Evolutionary conservation across 495 filamentous ascomycete genomes (phyloP), one percentile per base, ranked within the genome.

Genomic region (Penicillium crystallinum): DNA sequence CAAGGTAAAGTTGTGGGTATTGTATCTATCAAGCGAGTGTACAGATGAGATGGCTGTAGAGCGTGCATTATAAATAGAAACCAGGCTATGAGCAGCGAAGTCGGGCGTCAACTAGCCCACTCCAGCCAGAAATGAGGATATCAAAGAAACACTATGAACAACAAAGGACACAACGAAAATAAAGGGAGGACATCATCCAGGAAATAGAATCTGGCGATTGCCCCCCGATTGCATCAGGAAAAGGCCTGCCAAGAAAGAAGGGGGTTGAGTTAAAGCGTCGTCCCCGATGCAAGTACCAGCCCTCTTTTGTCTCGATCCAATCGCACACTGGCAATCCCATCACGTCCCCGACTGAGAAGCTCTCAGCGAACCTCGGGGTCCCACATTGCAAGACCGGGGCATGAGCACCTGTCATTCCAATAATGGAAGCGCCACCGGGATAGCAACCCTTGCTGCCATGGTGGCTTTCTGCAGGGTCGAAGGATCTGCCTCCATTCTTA

Each of bases 21-120:
- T 3, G 56, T 65, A 5, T 68, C 66, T 44, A 59, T 50, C 17
- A 74, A 58, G 11, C 64, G 68, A 42, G 68, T 63, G 49, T 74
- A 74, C 9, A 68, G 36, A 52, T 61, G 47, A 14, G 59, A 54
- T 0, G 63, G 50, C 41, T 62, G 62, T 46, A 57, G 46, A 34
- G 39, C 37, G 25, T 59, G 44, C 64, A 69, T 68, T 39, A 38
- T 58, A 11, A n/a, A 25, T 30, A 40, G 15, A 38, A 14, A 19
- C 21, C 15, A 31, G 34, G 23, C 31, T 46, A n/a, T 14, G 27
- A 35, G 23, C 31, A 35, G n/a, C 17, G 30, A 34, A 8, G 34
- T 33, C 15, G 15, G 35, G 49, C 35, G 23, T 27, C 30, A 17
- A 46, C 6, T 21, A 8, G 17, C 43, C 19, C 29, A 17, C 42